Evolutionary conservation across 2,329 filamentous ascomycete genomes (phyloP), one percentile per base, ranked within the genome.

Genomic region (Sporothrix luriei): DNA sequence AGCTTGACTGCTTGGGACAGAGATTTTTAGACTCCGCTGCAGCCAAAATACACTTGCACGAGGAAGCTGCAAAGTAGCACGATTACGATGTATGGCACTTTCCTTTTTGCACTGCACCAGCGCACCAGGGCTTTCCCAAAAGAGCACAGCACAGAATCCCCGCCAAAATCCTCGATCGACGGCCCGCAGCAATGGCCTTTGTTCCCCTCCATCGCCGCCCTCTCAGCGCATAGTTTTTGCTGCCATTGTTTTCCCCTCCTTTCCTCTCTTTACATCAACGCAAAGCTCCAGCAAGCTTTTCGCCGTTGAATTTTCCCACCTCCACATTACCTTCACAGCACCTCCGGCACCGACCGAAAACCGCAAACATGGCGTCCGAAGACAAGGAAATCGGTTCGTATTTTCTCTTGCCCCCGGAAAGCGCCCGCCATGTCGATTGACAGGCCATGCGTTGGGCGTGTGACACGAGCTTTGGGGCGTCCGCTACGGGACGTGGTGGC

Each of bases 341-440:
- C 16, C 33, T 26, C 38, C 67, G 52, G 46, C 57, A 52, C 51
- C 64, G 62, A 65, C 69, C 43, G 33, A 29, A 65, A 75, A 81
- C 82, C 80, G 80, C 70, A 74, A 70, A 70, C 33, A 75, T 75
- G 74, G 73, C 74, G 71, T 65, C 82, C 75, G 81, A 83, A 69
- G 77, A 79, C 43, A 83, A 83, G 78, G 82, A 80, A 72, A 74
- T 79, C 73, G 82, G 82, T 84, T 76, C 73, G 81, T 79, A 26
- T 70, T 71, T 43, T 64, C 26, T 48, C 49, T n/a, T 64, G 43
- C 43, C n/a, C 57, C 14, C 21, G 19, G 16, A 33, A 49, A 64
- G 61, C 61, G 19, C 24, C 16, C 40, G 13, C 59, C 14, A 48
- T 14, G 40, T 64, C 59, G 21, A 48, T 64, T 46, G 40, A 21